Evolutionary conservation across 768 basidiomycete species (phyloP).

Genomic region (Candolleomyces eurysporus): DNA sequence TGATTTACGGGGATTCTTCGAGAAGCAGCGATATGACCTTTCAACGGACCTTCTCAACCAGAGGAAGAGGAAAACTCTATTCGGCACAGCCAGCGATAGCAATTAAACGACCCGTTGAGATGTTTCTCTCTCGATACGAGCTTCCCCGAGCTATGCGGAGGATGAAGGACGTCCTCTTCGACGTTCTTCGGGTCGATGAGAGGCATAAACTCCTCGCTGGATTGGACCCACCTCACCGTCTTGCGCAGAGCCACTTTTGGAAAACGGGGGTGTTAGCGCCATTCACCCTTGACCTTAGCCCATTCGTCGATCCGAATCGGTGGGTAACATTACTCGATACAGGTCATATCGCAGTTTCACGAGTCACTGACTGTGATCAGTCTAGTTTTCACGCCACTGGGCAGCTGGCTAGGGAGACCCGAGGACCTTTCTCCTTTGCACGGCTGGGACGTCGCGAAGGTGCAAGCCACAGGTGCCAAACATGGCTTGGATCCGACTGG

Average conservation of each 20-base stretch:
- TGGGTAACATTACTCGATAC: constrained; percentile 14
- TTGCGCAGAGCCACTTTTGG: constrained; percentile 35
- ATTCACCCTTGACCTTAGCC: constrained; percentile 29
- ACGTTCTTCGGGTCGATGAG: constrained; percentile 38
- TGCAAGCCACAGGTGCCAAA: constrained; percentile 35
- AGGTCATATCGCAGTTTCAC: neutral
- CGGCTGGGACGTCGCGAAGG: constrained; percentile 47
- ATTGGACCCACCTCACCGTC: constrained; percentile 40
- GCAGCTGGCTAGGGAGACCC: constrained; percentile 42
- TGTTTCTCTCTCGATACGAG: constrained; percentile 32
- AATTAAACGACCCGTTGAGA: constrained; percentile 36
- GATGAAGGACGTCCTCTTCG: constrained; percentile 28
- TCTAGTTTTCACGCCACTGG: constrained; percentile 43
- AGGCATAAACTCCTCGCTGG: constrained; percentile 37
- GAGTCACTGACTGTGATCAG: constrained; percentile 15
- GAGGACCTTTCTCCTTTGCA: constrained; percentile 43
- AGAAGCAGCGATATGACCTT: constrained; percentile 37
- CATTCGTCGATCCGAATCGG: constrained; percentile 40
- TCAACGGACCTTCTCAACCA: constrained; percentile 28
- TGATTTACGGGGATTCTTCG: constrained; percentile 31
- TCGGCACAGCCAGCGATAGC: constrained; percentile 36
- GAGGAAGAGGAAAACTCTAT: constrained; percentile 32
- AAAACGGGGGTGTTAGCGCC: constrained; percentile 38
- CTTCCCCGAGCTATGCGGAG: constrained; percentile 27
- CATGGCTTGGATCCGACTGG: constrained; percentile 29